Evolutionary conservation across 805 yeast species (phyloP), one percentile per base, ranked within the genome.

Genomic region (Yueomyces sp.): DNA sequence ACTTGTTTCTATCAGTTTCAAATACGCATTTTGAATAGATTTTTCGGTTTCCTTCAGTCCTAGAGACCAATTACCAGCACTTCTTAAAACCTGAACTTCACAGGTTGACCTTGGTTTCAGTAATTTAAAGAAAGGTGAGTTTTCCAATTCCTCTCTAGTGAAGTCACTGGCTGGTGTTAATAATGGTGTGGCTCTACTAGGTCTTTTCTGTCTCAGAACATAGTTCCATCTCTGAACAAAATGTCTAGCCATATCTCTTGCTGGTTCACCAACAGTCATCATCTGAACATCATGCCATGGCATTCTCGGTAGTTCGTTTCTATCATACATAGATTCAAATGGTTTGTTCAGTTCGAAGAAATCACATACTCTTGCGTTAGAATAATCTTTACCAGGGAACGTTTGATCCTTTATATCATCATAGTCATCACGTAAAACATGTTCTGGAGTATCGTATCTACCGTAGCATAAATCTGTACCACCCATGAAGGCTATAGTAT

Each of bases 221-320:
- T 85, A 92, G 59, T 92, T 92, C 98, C 98, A 92, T 54, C 99
- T 75, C 66, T 92, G 98, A 11, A 87, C 94, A 63, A 94, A 92
- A 61, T 92, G 97, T 45, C 98, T 75, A 0, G 94, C 75, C 42
- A 90, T 63, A 60, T 92, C 99, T 47, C 96, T 73, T 0, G 97
- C 98, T 3, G 88, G 78, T 55, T 88, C 94, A 11, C 99, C 99
- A 2, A 88, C 76, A 1, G 94, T 79, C 65, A 87, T 78, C 94
- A 88, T 92, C 52, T 92, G 97, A 36, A 92, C 85, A 70, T 92
- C 99, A 62, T 92, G 99, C 99, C 98, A 92, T 7, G 98, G 98
- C 99, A 92, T 92, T 53, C 99, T 75, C 2, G 98, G 97, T 26
- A 76, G 72, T 26, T 61, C 61, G 12, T 73, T 68, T 47, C 99